Evolutionary conservation across 139 green algal species (phyloP).

Genomic region (Tetradesmus lagerheimii): DNA sequence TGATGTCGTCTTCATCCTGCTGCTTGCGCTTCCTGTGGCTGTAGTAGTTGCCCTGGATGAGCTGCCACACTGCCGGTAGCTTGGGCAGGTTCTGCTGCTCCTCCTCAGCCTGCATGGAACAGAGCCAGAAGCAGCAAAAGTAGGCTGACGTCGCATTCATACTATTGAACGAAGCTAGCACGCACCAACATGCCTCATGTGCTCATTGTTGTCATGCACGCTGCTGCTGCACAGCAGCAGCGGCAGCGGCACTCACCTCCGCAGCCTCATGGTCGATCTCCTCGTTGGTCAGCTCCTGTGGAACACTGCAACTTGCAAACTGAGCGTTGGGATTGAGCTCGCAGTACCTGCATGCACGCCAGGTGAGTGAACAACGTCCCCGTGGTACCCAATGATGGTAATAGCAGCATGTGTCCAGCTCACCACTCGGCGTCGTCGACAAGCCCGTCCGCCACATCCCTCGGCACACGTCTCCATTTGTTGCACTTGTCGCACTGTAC

Average conservation of each 20-base stretch:
- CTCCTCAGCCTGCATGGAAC: slow-evolving; percentile 45
- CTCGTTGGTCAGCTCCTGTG: slow-evolving; percentile 88
- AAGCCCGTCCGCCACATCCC: slow-evolving; percentile 60
- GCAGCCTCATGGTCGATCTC: slow-evolving; percentile 81
- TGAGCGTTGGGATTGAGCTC: slow-evolving; percentile 78
- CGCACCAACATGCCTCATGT: not conserved
- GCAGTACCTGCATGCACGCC: slow-evolving; percentile 78
- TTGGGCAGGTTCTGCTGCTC: slow-evolving; percentile 47
- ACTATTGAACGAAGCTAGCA: not conserved
- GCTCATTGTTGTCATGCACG: not conserved
- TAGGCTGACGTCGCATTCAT: too few species aligned
- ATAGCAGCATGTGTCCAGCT: not conserved
- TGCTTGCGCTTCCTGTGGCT: slow-evolving; percentile 81
- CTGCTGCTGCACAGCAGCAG: not conserved
- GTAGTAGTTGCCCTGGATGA: slow-evolving; percentile 85
- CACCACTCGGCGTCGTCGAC: slow-evolving; percentile 78
- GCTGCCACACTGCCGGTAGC: slow-evolving; percentile 86
- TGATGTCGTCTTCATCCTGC: slow-evolving; percentile 94
- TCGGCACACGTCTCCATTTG: slow-evolving; percentile 85
- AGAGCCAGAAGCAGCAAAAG: not conserved
- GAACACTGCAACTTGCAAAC: slow-evolving; percentile 77
- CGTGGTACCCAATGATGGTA: not conserved
- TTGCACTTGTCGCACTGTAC: slow-evolving; percentile 88
- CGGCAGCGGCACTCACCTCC: slow-evolving; percentile 7
- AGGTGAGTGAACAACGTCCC: slow-evolving; percentile 3